A percentile compares a stretch with the other conserved stretches of the same genome.
phyloP scores from a whole-genome alignment of 148 eudicot species.

The Suaeda aralocaspica region DNA sequence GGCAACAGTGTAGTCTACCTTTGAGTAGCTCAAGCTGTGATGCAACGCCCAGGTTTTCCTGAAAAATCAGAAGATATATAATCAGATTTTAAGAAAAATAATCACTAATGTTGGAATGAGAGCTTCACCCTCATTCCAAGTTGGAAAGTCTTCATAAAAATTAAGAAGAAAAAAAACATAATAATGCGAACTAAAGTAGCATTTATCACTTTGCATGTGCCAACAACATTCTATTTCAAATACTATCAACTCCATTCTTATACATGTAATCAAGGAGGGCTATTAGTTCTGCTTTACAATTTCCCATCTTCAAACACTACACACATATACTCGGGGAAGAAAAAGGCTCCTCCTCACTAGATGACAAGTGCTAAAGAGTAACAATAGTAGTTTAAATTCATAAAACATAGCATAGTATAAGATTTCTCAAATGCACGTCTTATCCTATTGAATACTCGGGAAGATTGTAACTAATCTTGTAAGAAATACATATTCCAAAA shows the following conservation, averaged over 20 bases:
- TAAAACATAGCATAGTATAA: not conserved
- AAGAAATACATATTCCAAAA: not conserved
- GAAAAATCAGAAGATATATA: slow-evolving; percentile 17
- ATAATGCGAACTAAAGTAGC: not conserved
- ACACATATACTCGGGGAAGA: not conserved
- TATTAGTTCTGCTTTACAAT: not conserved
- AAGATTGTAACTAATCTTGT: not conserved
- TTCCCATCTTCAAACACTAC: not conserved
- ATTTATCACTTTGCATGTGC: not conserved
- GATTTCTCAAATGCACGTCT: not conserved
- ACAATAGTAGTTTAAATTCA: not conserved
- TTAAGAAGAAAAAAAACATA: not conserved
- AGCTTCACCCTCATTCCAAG: not conserved
- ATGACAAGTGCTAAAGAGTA: not conserved
- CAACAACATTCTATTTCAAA: not conserved
- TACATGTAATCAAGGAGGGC: not conserved
- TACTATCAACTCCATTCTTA: not conserved
- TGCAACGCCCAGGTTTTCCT: slow-evolving; percentile 47
- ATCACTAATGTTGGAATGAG: not conserved
- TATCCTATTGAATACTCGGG: not conserved
- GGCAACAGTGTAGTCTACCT: slow-evolving; percentile 32
- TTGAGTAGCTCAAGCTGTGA: slow-evolving; percentile 58
- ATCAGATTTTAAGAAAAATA: slow-evolving; percentile 1
- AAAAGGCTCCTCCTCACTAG: not conserved
- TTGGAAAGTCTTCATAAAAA: not conserved